These are phyloP conservation scores for Prunus mira DNA, from an alignment of 306 rosid species.

Conservation along the genomic window DNA sequence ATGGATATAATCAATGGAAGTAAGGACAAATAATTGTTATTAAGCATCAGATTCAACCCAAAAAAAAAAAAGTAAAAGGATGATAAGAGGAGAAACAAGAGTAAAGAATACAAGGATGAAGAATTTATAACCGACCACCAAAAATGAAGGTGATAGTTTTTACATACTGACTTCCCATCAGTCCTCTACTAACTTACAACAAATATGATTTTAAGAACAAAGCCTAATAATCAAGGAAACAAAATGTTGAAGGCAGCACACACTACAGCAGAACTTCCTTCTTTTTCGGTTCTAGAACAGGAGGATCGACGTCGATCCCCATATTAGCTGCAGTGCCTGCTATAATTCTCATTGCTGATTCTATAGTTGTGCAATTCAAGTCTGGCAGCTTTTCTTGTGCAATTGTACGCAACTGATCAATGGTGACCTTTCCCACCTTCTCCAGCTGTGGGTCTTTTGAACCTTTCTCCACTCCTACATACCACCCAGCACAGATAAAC, in stretches of 20 bases:
- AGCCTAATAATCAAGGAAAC: conserved; percentile 11
- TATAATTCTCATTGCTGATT: conserved; percentile 95
- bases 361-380: conserved; percentile 77
- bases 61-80: background rate
- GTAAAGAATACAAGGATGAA: background rate
- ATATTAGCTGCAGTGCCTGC: conserved; percentile 99
- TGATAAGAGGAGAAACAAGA: background rate
- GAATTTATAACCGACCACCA: background rate
- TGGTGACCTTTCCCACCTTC: conserved; percentile 84
- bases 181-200: conserved; percentile 20
- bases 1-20: too few relatives aligned
- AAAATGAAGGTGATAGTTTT: background rate
- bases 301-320: conserved; percentile 98
- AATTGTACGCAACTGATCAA: conserved; percentile 76
- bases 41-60: background rate
- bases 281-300: conserved; percentile 71
- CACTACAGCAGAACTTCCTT: conserved; percentile 46
- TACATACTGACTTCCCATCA: background rate
- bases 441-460: conserved; percentile 73
- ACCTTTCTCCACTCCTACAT: conserved; percentile 89
- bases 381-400: conserved; percentile 95
- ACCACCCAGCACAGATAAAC: conserved; percentile 12
- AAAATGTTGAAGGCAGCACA: background rate
- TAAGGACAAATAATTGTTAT: too few relatives aligned
- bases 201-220: background rate